Evolutionary conservation across 495 filamentous ascomycete species (phyloP), one percentile per base, ranked within the genome.

Genomic region (Penicillium desertorum): DNA sequence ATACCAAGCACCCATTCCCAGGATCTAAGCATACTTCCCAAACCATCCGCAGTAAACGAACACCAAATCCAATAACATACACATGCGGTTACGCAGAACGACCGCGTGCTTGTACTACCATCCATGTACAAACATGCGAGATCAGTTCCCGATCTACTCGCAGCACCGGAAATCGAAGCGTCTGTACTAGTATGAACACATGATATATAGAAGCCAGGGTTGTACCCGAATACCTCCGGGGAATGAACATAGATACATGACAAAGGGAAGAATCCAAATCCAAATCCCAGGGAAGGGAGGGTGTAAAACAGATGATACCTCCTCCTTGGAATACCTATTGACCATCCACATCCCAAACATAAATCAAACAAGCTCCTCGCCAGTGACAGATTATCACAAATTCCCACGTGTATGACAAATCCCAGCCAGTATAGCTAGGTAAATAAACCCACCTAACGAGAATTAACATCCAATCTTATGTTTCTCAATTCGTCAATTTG

Each of bases 81-180:
- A 27, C 34, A 41, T 5, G 3, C 29, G 29, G 32, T 36, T 37
- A 46, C 42, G 19, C 52, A 45, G 20, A 46, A 25, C 11, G 16
- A 34, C 19, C 42, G 22, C 22, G 43, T 45, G 52, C 2, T 55
- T 55, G 42, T 52, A 23, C 34, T 6, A 5, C 4, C 14, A 5
- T 52, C 10, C 19, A n/a, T 52, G 23, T 25, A 14, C 12, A 20
- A 30, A 22, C 22, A 53, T 42, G 51, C 51, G 19, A 53, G 39
- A 53, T 53, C 37, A 25, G 39, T 53, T 53, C 37, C 27, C 51
- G 25, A 53, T 53, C 37, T n/a, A 42, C 16, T 30, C 20, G 22
- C 9, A 7, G 14, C 22, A 41, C 22, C 12, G 7, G 36, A 39
- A 39, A 51, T 39, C 7, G 7, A 29, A 41, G 23, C 6, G 25